Evolutionary conservation across 805 yeast genomes (phyloP).

Genomic region (Candida argentea): DNA sequence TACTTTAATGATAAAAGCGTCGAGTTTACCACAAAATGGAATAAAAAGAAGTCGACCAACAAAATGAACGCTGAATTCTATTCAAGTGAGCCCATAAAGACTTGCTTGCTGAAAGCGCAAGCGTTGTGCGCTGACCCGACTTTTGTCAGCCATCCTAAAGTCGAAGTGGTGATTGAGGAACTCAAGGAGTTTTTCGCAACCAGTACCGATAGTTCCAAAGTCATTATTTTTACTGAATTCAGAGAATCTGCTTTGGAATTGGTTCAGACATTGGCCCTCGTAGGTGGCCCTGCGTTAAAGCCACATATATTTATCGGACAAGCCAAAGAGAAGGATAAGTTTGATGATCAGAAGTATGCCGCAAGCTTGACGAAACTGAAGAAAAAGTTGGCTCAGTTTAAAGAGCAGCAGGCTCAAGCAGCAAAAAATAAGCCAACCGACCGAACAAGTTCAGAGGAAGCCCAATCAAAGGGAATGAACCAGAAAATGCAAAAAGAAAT

Average conservation of each 20-base stretch:
- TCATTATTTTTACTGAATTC: slow-evolving; percentile 79
- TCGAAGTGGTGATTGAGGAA: slow-evolving; percentile 49
- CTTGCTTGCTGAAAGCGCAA: slow-evolving; percentile 37
- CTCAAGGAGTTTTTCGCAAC: slow-evolving; percentile 43
- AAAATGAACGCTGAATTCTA: slow-evolving; percentile 55
- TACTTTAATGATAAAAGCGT: slow-evolving; percentile 51
- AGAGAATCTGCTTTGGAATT: slow-evolving; percentile 89
- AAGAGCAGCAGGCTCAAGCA: slow-evolving; percentile 11
- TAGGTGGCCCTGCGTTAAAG: slow-evolving; percentile 18
- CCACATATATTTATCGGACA: slow-evolving; percentile 95
- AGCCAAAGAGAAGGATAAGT: slow-evolving; percentile 60
- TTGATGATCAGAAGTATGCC: slow-evolving; percentile 46
- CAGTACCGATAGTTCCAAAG: slow-evolving; percentile 46
- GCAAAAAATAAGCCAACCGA: background rate
- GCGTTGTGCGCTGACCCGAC: slow-evolving; percentile 24
- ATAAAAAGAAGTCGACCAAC: slow-evolving; percentile 49
- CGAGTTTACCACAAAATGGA: slow-evolving; percentile 50
- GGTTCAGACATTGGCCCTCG: slow-evolving; percentile 48
- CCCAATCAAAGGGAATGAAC: slow-evolving; percentile 77
- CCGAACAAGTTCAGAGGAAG: slow-evolving; percentile 61
- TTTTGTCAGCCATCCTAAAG: slow-evolving; percentile 62
- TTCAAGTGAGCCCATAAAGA: slow-evolving; percentile 37
- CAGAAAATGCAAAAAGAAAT: slow-evolving; percentile 81
- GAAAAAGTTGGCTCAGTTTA: slow-evolving; percentile 18
- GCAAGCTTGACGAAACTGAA: slow-evolving; percentile 30